phyloP scores from a whole-genome alignment of 306 rosid genomes.

The Vigna reflexopilosa region DNA sequence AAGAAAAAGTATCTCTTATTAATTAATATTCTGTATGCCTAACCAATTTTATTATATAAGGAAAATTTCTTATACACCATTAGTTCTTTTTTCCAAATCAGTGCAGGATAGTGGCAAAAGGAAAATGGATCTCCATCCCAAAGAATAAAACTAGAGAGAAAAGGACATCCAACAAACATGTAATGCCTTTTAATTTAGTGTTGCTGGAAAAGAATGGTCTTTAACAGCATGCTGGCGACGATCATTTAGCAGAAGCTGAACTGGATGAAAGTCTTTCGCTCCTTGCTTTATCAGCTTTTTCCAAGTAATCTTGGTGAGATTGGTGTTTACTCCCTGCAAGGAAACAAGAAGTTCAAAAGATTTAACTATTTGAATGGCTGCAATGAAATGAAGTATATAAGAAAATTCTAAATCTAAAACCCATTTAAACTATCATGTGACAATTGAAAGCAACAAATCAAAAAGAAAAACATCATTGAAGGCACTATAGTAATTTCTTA shows the following conservation, averaged over 20 bases:
- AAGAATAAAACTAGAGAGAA: slow-evolving; percentile 18
- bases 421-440: not conserved
- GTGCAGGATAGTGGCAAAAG: slow-evolving; percentile 3
- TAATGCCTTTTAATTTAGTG: slow-evolving; percentile 30
- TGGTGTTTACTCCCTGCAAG: slow-evolving; percentile 77
- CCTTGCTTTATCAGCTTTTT: slow-evolving; percentile 92
- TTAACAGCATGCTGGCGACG: slow-evolving; percentile 37
- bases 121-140: slow-evolving; percentile 38
- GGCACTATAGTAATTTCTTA: not conserved
- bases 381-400: not conserved
- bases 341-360: slow-evolving; percentile 34
- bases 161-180: slow-evolving; percentile 16
- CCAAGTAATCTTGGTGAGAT: slow-evolving; percentile 97
- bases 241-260: slow-evolving; percentile 73
- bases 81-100: not conserved
- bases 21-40: not conserved
- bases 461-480: slow-evolving; percentile 19
- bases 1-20: too few species aligned
- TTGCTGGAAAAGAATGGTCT: slow-evolving; percentile 32
- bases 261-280: slow-evolving; percentile 86
- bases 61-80: slow-evolving; percentile 31
- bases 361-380: slow-evolving; percentile 25
- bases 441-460: not conserved
- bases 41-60: slow-evolving; percentile 30
- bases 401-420: slow-evolving; percentile 1